phyloP scores from a whole-genome alignment of 208 protist genomes.

The Porcisia hertigi region DNA sequence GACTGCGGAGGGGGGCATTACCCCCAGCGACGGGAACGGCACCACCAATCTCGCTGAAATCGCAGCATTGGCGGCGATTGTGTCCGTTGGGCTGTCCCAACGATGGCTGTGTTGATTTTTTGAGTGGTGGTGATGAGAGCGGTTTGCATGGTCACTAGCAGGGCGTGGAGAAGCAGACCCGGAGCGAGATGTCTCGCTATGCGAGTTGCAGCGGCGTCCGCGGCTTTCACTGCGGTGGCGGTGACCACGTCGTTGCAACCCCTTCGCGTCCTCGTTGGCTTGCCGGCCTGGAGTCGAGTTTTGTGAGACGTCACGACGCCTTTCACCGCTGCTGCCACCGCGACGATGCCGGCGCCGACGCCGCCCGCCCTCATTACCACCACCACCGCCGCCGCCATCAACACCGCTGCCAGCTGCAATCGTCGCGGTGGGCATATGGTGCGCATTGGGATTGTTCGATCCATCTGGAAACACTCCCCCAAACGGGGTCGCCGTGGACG shows the following conservation, averaged over 20 bases:
- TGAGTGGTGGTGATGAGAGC: slow-evolving; percentile 7
- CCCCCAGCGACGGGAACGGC: neutral
- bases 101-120: neutral
- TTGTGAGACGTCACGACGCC: neutral
- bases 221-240: slow-evolving; percentile 7
- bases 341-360: slow-evolving; percentile 4
- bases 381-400: neutral
- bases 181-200: slow-evolving; percentile 1
- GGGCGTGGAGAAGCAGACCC: slow-evolving; percentile 7
- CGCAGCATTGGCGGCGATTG: neutral
- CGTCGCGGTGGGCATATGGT: neutral
- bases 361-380: neutral
- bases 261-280: neutral
- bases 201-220: neutral
- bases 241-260: slow-evolving; percentile 9
- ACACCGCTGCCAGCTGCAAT: neutral
- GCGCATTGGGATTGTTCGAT: neutral
- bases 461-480: neutral
- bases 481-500: slow-evolving; percentile 1
- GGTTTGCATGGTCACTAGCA: neutral
- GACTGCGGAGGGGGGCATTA: neutral
- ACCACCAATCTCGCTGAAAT: neutral
- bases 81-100: neutral
- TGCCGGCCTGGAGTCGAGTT: neutral
- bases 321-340: neutral